Conservation (phyloP, 352 stramenopile genomes). For the Phytophthora cactorum region DNA sequence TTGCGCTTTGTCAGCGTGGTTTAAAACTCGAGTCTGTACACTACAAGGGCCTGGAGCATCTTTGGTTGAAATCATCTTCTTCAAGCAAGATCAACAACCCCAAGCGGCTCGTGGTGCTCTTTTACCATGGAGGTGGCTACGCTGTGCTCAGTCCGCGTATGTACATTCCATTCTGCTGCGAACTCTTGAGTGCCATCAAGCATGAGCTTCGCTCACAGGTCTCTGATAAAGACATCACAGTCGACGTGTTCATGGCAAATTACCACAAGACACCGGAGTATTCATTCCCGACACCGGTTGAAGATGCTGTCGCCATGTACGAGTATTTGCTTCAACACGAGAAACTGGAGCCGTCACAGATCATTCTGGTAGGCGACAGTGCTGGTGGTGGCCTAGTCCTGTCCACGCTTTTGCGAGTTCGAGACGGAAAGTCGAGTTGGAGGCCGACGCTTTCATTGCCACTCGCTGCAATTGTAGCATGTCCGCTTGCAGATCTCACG, state of each 20-base stretch:
- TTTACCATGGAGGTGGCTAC: constrained; percentile 1
- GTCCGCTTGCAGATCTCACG: constrained; percentile 7
- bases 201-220: neutral
- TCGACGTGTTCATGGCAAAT: neutral
- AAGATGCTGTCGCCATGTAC: constrained; percentile 1
- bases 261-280: neutral
- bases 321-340: neutral
- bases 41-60: neutral
- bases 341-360: neutral
- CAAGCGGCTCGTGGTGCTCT: neutral
- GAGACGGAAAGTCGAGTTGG: constrained; percentile 5
- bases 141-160: neutral
- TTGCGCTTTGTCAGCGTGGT: neutral
- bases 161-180: neutral
- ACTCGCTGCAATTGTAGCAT: constrained; percentile 20
- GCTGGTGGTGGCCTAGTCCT: neutral
- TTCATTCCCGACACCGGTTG: neutral
- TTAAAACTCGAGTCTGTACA: neutral
- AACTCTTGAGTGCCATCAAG: neutral
- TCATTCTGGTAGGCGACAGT: neutral
- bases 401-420: constrained; percentile 15
- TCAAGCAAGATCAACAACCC: neutral
- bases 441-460: constrained; percentile 8
- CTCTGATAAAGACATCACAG: neutral
- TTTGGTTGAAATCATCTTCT: neutral